A percentile compares a stretch with the other conserved stretches of the same genome.
phyloP scores from a whole-genome alignment of 805 yeast genomes.

The Maudiozyma serrabonitensis region DNA sequence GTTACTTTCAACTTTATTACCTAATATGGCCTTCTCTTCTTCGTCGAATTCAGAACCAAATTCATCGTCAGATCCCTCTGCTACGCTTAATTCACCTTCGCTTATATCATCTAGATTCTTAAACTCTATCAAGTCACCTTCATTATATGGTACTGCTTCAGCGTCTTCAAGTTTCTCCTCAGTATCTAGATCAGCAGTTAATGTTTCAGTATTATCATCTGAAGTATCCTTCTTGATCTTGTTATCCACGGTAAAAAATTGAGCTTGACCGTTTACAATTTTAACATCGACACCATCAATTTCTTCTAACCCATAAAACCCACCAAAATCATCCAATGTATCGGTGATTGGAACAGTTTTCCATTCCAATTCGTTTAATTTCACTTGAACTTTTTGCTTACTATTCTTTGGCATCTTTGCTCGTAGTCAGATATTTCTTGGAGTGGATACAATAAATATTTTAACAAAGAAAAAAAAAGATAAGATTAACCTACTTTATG shows the following conservation, averaged over 20 bases:
- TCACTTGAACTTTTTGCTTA: constrained; percentile 24
- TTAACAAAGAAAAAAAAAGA: not conserved
- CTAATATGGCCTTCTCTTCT: constrained; percentile 4
- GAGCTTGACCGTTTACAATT: constrained; percentile 56
- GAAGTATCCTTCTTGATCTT: constrained; percentile 4
- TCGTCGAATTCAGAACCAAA: constrained; percentile 13
- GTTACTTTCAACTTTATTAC: constrained; percentile 4
- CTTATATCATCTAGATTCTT: constrained; percentile 25
- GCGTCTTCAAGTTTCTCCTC: constrained; percentile 6
- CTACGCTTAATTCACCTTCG: constrained; percentile 25
- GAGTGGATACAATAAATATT: not conserved
- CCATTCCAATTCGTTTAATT: constrained; percentile 57
- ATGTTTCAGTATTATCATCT: constrained; percentile 4
- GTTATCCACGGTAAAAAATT: constrained; percentile 33
- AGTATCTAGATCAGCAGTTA: constrained; percentile 5
- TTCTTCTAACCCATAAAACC: constrained; percentile 88
- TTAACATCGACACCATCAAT: constrained; percentile 86
- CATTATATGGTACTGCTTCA: constrained; percentile 8
- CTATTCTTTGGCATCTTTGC: not conserved
- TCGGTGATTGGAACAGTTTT: constrained; percentile 75
- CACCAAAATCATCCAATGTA: constrained; percentile 77
- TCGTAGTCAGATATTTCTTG: not conserved
- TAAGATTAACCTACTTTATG: too few relatives aligned
- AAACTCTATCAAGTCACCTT: constrained; percentile 20
- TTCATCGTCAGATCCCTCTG: constrained; percentile 22